Evolutionary conservation across 179 eudicot genomes (phyloP).

Genomic region (Camellia oleifera): DNA sequence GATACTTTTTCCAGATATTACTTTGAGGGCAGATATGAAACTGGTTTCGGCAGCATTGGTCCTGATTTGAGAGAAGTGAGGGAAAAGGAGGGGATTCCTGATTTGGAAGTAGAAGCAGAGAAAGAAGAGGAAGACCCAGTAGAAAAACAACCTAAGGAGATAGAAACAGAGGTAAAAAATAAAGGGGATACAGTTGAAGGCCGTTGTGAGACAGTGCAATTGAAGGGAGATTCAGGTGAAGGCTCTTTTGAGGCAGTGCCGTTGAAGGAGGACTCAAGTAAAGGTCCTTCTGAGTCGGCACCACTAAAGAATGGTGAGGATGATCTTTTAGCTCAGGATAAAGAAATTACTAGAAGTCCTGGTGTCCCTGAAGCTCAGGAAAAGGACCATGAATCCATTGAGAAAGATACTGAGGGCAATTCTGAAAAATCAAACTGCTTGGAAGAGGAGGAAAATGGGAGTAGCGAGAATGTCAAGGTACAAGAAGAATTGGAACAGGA

Average conservation of each 20-base stretch:
- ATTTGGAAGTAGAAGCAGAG: slow-evolving; percentile 10
- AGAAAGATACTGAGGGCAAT: not conserved
- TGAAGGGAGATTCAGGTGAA: not conserved
- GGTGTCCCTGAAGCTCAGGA: not conserved
- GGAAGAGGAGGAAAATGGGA: slow-evolving; percentile 3
- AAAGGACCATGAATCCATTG: not conserved
- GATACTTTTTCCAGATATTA: not conserved
- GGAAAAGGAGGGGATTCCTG: slow-evolving; percentile 17
- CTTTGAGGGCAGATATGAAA: not conserved
- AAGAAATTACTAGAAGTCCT: not conserved
- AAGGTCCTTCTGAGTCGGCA: slow-evolving; percentile 6
- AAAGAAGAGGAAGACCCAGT: not conserved
- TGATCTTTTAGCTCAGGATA: not conserved
- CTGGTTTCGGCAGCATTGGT: not conserved
- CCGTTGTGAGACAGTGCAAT: not conserved
- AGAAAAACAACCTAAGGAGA: not conserved
- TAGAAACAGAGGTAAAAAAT: not conserved
- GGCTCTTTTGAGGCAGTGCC: not conserved
- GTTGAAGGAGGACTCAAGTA: not conserved
- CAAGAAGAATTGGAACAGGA: not conserved
- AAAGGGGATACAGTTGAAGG: not conserved
- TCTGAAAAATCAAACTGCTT: not conserved
- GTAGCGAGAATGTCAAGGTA: not conserved
- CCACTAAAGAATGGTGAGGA: not conserved
- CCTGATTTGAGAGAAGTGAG: slow-evolving; percentile 11